A percentile compares a stretch with the other conserved stretches of the same genome.
These are phyloP conservation scores for Penicillium tannophilum DNA, from an alignment of 495 filamentous ascomycete species.

Conservation along the genomic window DNA sequence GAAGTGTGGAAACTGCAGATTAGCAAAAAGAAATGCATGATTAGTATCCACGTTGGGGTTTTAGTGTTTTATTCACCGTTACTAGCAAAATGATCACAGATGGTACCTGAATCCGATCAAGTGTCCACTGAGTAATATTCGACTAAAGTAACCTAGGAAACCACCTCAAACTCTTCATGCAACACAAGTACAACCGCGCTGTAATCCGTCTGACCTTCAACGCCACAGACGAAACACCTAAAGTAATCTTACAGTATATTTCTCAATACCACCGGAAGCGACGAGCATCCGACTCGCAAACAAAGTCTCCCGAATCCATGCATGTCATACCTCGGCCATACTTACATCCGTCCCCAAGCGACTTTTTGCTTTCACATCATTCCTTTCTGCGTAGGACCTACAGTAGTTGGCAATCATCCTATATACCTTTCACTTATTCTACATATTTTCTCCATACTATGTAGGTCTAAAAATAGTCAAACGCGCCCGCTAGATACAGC, in stretches of 20 bases:
- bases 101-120: not conserved
- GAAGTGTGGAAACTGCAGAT: not conserved
- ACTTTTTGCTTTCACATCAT: not conserved
- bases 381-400: not conserved
- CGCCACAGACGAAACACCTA: not conserved
- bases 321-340: conserved; percentile 29
- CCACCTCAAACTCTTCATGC: conserved; percentile 1
- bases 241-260: not conserved
- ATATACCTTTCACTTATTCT: not conserved
- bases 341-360: not conserved
- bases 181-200: conserved; percentile 17
- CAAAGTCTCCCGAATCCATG: conserved; percentile 21
- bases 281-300: conserved; percentile 14
- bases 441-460: too few relatives aligned
- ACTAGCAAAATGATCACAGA: not conserved
- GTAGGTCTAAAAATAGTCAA: not conserved
- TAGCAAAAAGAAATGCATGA: not conserved
- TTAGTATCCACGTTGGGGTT: not conserved
- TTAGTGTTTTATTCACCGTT: too few relatives aligned
- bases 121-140: not conserved
- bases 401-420: not conserved
- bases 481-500: not conserved
- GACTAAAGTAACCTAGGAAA: not conserved
- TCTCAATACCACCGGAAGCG: conserved; percentile 6
- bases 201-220: conserved; percentile 10